phyloP scores from a whole-genome alignment of 2,329 filamentous ascomycete species.

The Colletotrichum sp. region DNA sequence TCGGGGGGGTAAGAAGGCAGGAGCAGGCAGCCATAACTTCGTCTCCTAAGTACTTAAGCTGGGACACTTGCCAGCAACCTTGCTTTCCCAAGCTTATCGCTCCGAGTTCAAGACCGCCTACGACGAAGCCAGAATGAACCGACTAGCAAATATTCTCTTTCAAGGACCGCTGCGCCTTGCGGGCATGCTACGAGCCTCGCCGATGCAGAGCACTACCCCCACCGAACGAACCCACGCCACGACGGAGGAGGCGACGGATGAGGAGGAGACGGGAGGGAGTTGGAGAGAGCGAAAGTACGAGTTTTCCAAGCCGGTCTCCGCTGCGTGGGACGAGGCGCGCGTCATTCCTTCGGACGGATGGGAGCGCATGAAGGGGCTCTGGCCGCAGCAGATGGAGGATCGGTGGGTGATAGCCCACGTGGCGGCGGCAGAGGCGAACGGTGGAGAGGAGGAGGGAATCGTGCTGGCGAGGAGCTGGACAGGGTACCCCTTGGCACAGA shows the following conservation, averaged over 20 bases:
- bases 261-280: background rate
- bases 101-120: background rate
- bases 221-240: background rate
- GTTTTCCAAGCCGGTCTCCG: background rate
- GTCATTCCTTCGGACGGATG: background rate
- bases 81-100: background rate
- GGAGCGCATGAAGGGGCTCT: constrained; percentile 1
- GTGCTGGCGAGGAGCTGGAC: constrained; percentile 6
- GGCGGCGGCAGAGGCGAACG: background rate
- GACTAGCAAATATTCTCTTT: background rate
- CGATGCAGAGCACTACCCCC: background rate
- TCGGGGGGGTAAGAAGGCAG: background rate
- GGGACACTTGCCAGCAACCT: background rate
- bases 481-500: background rate
- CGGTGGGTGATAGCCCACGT: background rate
- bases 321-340: background rate
- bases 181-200: background rate
- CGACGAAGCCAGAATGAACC: background rate
- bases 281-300: background rate
- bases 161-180: background rate
- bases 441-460: background rate
- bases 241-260: background rate
- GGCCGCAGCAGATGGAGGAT: constrained; percentile 1
- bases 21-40: background rate
- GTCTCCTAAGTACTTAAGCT: background rate